phyloP scores from a whole-genome alignment of 129 eudicot species.

The Flaveria bidentis region DNA sequence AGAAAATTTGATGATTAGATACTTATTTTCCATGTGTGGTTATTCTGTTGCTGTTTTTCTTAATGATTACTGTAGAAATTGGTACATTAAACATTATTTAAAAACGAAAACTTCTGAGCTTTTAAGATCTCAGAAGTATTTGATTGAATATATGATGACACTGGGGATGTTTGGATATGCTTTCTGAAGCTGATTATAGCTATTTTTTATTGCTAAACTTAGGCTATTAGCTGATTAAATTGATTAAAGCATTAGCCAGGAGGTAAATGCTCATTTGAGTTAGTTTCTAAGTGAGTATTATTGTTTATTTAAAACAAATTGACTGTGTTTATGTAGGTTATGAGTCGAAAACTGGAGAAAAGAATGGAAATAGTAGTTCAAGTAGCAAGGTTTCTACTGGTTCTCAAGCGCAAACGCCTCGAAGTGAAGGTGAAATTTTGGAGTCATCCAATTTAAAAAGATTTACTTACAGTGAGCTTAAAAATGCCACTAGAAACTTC shows the following conservation, averaged over 20 bases:
- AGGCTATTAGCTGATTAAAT: neutral
- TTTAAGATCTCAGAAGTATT: too few species aligned
- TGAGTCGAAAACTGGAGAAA: conserved; percentile 52
- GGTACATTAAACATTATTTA: too few species aligned
- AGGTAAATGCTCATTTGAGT: neutral
- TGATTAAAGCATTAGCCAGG: neutral
- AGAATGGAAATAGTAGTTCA: conserved; percentile 53
- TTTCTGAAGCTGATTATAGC: too few species aligned
- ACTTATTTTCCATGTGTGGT: neutral
- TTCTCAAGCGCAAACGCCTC: conserved; percentile 57
- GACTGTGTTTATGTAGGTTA: conserved; percentile 33
- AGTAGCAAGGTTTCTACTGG: conserved; percentile 60
- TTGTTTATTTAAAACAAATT: neutral
- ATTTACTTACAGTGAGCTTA: conserved; percentile 64
- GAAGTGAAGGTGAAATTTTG: conserved; percentile 81
- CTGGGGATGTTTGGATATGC: too few species aligned
- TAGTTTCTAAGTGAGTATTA: neutral
- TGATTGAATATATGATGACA: too few species aligned
- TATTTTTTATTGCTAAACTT: too few species aligned
- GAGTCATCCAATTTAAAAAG: conserved; percentile 67
- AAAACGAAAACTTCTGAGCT: too few species aligned
- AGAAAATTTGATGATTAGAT: neutral
- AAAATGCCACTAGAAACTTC: conserved; percentile 65
- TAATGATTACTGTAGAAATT: too few species aligned
- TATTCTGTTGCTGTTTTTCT: neutral